Percentiles rank a stretch among this genome's conserved stretches.
These are phyloP conservation scores for Byssothecium circinans DNA, from an alignment of 2,329 filamentous ascomycete species.

Conservation along the genomic window DNA sequence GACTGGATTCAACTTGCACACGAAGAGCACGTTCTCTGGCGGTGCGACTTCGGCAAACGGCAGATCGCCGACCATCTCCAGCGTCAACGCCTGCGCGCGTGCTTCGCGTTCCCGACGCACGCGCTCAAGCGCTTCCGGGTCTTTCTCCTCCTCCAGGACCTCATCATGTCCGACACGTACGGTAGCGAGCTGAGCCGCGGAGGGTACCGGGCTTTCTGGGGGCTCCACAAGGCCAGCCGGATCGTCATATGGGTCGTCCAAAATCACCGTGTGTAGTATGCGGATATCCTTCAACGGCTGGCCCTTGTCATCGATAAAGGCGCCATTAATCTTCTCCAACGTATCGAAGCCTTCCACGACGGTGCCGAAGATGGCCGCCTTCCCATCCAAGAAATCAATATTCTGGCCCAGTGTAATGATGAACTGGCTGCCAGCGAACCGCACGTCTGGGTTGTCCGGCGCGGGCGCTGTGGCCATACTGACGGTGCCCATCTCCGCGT, in stretches of 20 bases:
- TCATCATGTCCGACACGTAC: constrained; percentile 91
- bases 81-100: constrained; percentile 86
- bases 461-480: constrained; percentile 94
- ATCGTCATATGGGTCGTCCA: constrained; percentile 91
- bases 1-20: constrained; percentile 97
- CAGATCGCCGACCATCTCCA: constrained; percentile 97
- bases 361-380: constrained; percentile 91
- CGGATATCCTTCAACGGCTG: constrained; percentile 91
- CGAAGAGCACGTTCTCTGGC: constrained; percentile 94
- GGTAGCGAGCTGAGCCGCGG: constrained; percentile 83
- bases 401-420: constrained; percentile 88
- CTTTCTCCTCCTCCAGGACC: constrained; percentile 73
- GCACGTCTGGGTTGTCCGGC: constrained; percentile 73
- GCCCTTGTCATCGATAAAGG: constrained; percentile 83
- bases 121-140: constrained; percentile 79
- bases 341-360: constrained; percentile 96
- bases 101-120: constrained; percentile 85
- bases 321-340: constrained; percentile 87
- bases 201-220: constrained; percentile 76
- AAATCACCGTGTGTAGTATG: constrained; percentile 85
- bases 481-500: constrained; percentile 85
- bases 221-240: constrained; percentile 76
- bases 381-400: constrained; percentile 87
- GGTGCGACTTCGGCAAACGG: constrained; percentile 97
- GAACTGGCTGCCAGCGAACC: constrained; percentile 88